Conservation (phyloP, 2,329 filamentous ascomycete species). For the Colletotrichum kahawae region DNA sequence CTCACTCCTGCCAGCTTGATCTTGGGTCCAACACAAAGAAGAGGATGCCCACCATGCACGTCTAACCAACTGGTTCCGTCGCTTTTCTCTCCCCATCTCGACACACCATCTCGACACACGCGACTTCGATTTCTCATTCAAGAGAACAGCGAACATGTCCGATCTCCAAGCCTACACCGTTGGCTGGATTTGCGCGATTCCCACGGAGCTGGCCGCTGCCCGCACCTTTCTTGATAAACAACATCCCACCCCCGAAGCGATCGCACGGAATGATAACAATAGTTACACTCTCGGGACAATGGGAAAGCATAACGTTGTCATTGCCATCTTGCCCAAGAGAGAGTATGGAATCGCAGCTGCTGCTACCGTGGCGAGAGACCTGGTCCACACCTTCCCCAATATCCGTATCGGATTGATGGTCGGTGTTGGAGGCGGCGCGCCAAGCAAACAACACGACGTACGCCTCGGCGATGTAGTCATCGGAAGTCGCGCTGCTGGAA, state of each 20-base stretch:
- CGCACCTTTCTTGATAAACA: background rate
- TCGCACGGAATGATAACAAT: conserved; percentile 27
- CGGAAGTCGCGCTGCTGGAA: background rate
- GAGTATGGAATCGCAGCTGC: conserved; percentile 31
- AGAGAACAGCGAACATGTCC: background rate
- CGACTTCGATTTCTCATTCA: too few species aligned
- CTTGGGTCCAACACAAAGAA: too few species aligned
- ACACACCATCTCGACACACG: too few species aligned
- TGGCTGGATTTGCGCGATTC: background rate
- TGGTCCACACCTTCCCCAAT: conserved; percentile 6
- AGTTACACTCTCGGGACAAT: conserved; percentile 36
- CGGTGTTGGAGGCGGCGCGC: background rate
- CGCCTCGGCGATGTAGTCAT: conserved; percentile 20
- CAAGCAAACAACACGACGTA: background rate
- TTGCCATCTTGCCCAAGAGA: conserved; percentile 30
- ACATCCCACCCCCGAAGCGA: background rate
- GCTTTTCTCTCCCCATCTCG: too few species aligned
- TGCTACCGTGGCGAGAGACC: conserved; percentile 4
- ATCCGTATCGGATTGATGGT: conserved; percentile 2
- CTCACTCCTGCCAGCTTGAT: too few species aligned
- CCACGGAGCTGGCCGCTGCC: background rate
- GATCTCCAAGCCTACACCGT: background rate
- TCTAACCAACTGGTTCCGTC: too few species aligned
- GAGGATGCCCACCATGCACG: too few species aligned
- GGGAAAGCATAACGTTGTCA: conserved; percentile 39